Evolutionary conservation across 352 stramenopile species (phyloP), one percentile per base, ranked within the genome.

Genomic region (Pythium sukuiense): DNA sequence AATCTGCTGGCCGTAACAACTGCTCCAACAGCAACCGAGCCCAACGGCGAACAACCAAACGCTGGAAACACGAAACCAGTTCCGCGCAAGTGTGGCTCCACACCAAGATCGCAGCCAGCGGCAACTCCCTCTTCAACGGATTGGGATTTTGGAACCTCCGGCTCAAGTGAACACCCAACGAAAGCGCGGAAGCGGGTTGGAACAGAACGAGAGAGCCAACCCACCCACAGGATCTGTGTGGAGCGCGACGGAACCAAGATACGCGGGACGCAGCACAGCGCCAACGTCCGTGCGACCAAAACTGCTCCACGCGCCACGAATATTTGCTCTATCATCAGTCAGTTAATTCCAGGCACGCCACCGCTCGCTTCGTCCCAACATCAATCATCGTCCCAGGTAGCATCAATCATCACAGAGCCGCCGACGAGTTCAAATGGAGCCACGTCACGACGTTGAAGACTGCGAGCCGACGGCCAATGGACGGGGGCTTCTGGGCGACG

Each of bases 131-230:
- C 29, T 27, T 0, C 5, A 1, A 30, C 12, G 24, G 32, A 1
- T 33, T 39, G 29, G 30, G 18, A 45, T 61, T 67, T 67, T 41
- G 61, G 61, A 67, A 67, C 61, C 61, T 27, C 33, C 48, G 20
- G 29, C 53, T 11, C 29, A 45, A 67, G 55, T 67, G 53, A 67
- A 56, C 35, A 61, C 48, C 41, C 41, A 24, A 48, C 41, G 41
- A 41, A 59, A 41, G 35, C 50, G 52, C 26, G 37, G 41, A 55
- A 59, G 41, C 41, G 41, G 41, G 41, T 48, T 48, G 41, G 41
- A 48, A 48, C 18, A 48, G 41, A 48, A 48, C 14, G 14, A 20
- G 26, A 46, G 13, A 46, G 26, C 41, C 41, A 20, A 48, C 41
- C 18, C 41, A 48, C 41, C 6, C 41, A 1, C 32, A 35, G 32